Base-by-base conservation (phyloP, 2,329 filamentous ascomycete genomes). In the Hymenoscyphus fructigenus region DNA sequence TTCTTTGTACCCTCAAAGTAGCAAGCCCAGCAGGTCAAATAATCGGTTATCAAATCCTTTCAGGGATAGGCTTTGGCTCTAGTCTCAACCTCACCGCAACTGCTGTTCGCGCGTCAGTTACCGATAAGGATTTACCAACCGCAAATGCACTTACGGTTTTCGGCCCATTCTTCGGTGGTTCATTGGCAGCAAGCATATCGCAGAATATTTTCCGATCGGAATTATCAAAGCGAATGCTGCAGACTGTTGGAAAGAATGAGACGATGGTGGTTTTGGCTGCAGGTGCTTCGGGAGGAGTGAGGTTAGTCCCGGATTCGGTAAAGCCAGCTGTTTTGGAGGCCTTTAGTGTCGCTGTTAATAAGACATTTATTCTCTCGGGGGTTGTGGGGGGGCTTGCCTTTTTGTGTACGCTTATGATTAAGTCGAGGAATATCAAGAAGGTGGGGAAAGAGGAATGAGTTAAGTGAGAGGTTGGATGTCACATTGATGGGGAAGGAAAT, bases 11-110 rank as follows among this genome's bases (percentile, higher is more conserved):
- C 0, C 79, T 85, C 26, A 73, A 76, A 62, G 50, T 62, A 12
- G 36, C 55, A 14, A 66, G 60, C 9, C 12, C 34, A 2, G 32
- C 34, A 36, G 59, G 72, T 74, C 20, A 78, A 38, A 85, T 83
- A 83, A 82, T 86, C 66, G 84, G 84, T 26, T 86, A 82, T 73
- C 84, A 85, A 70, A 80, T 85, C 57, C 69, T 87, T n/a, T 76
- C 78, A 26, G 85, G 83, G 32, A 75, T 84, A 5, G 84, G 85
- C 44, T 78, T 83, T 5, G 86, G 86, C 2, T 77, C 83, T 32
- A 83, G 83, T 14, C 84, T 88, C 79, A 85, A 88, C 69, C 79
- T 84, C 0, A 77, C 82, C 28, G 78, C 79, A 62, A 80, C 88
- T 20, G 85, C 84, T 5, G 78, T 84, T 14, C 84, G 86, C 69